Percentiles rank a stretch among this genome's conserved stretches.
Conservation (phyloP, 768 basidiomycete species). For the Suillus tomentosus region DNA sequence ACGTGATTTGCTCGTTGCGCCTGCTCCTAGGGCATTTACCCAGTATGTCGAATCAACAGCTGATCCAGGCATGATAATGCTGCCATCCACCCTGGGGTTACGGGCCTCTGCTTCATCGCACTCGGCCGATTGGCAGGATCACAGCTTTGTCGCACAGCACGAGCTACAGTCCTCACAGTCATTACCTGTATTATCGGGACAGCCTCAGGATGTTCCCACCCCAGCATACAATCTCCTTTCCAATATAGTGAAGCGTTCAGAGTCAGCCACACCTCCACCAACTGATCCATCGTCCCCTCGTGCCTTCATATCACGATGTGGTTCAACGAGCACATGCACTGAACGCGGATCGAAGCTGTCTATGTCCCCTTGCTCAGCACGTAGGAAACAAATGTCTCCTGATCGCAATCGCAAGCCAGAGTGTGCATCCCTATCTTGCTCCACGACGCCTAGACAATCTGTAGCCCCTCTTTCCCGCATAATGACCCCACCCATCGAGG, state of each 20-base stretch:
- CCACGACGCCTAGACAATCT: conserved; percentile 33
- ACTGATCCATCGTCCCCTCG: conserved; percentile 16
- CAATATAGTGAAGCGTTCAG: conserved; percentile 48
- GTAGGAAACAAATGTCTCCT: conserved; percentile 15
- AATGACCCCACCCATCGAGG: conserved; percentile 62
- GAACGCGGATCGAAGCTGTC: conserved; percentile 22
- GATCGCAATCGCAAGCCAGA: conserved; percentile 18
- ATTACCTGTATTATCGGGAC: conserved; percentile 36
- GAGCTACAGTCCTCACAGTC: conserved; percentile 5
- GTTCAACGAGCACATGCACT: conserved; percentile 34
- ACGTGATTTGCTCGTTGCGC: conserved; percentile 59
- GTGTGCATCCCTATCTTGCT: conserved; percentile 26
- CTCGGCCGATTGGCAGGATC: conserved; percentile 17
- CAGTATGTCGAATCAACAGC: conserved; percentile 65
- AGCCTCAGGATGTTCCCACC: conserved; percentile 45
- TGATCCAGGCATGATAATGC: conserved; percentile 51
- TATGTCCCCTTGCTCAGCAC: conserved; percentile 20
- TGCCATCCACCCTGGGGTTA: conserved; percentile 75
- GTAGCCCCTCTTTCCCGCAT: conserved; percentile 31
- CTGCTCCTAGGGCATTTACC: conserved; percentile 74
- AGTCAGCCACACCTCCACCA: conserved; percentile 28
- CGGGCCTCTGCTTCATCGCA: conserved; percentile 41
- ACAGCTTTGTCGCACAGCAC: conserved; percentile 6
- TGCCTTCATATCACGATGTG: conserved; percentile 38
- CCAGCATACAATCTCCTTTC: conserved; percentile 66